phyloP scores from a whole-genome alignment of 139 green algal genomes.

The Micractinium sp. region DNA sequence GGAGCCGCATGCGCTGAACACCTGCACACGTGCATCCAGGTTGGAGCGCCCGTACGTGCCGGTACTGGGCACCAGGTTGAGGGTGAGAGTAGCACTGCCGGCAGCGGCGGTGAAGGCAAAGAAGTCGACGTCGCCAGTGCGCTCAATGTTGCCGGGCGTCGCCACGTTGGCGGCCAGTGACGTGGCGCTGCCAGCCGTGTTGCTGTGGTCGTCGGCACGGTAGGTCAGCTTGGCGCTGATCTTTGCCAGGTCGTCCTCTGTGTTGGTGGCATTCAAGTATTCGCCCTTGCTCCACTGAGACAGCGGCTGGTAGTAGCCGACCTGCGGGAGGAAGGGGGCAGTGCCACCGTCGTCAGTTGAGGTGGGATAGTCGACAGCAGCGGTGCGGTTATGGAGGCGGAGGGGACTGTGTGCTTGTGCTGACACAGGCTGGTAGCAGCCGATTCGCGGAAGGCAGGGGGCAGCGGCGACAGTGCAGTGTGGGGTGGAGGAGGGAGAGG shows the following conservation, averaged over 20 bases:
- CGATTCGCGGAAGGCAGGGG: background rate
- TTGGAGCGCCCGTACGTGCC: background rate
- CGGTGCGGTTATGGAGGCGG: too few species aligned
- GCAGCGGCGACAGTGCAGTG: background rate
- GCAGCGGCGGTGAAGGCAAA: background rate
- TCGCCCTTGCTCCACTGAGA: background rate
- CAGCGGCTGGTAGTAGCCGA: background rate
- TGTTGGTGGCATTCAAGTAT: background rate
- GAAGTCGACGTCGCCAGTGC: background rate
- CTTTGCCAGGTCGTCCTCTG: background rate
- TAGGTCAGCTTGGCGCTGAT: background rate
- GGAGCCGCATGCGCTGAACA: background rate
- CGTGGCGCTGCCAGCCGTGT: background rate
- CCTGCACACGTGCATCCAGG: background rate
- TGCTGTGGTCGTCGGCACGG: background rate
- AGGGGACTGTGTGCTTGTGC: too few species aligned
- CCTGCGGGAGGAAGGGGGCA: background rate
- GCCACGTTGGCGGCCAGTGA: background rate
- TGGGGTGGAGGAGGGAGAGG: too few species aligned
- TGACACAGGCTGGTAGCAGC: background rate
- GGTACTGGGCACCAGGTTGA: background rate
- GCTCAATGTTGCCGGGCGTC: background rate
- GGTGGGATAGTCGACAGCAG: too few species aligned
- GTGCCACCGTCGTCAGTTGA: too few species aligned
- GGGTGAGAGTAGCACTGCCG: background rate